Evolutionary conservation across 163 green algal species (phyloP), one percentile per base, ranked within the genome.

Genomic region (Coccomyxa subellipsoidea): DNA sequence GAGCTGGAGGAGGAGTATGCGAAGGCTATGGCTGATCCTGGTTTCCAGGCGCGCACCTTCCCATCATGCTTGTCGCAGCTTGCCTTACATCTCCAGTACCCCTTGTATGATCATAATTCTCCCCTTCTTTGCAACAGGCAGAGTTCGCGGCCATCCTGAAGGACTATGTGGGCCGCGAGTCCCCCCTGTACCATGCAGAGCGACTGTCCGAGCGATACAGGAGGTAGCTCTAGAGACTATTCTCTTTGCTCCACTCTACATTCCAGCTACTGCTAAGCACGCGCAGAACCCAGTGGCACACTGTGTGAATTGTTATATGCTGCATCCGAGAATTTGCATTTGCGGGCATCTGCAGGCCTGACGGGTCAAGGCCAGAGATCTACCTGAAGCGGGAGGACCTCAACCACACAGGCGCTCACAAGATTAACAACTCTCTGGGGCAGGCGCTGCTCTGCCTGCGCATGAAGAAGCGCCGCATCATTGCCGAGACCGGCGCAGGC

Each of bases 381-480:
- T 99, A 98, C 89, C 91, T 99, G 4, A 99, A 99, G 90, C 89
- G 97, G 1, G 97, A 99, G 90, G 97, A 99, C 85, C 89, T 99
- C 25, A 99, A 99, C 88, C 97, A 99, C 92, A 99, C 97, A 0
- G 97, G 96, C 36, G 97, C 97, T 4, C 97, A 99, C 89, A 99
- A 99, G 90, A 99, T 99, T 89, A 99, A 99, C 92, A 99, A 99
- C 88, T 97, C 95, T 0, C 88, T 99, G 25, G 97, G 97, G 0
- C 97, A 99, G 89, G 96, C 92, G 21, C 85, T 98, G 85, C 89
- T 98, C 81, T 97, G 94, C 89, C 94, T 97, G 88, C 92, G 94
- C 36, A 97, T 99, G 92, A 93, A 92, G 78, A 99, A 99, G 91
- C 90, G 96, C 83, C 92, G 96, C 83, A 98, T 99, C 87, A 98